Percentiles rank a stretch among this genome's conserved stretches.
These are phyloP conservation scores for Russula griseocarnosa DNA, from an alignment of 768 basidiomycete species.

Conservation along the genomic window DNA sequence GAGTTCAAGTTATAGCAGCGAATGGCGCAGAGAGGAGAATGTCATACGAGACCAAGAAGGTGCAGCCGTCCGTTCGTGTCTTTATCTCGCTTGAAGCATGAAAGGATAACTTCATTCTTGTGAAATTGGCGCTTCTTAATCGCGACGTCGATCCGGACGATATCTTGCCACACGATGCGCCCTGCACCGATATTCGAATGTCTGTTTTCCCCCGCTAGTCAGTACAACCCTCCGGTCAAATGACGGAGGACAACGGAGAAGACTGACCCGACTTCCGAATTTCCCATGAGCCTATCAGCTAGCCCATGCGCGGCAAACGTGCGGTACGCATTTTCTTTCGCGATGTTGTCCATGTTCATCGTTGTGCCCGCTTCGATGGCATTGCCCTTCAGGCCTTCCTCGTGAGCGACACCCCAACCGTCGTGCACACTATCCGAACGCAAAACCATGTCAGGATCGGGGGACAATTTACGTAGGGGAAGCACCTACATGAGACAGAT, in stretches of 20 bases:
- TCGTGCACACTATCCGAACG: conserved; percentile 71
- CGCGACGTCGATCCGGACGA: conserved; percentile 88
- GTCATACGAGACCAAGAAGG: conserved; percentile 75
- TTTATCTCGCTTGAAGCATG: conserved; percentile 73
- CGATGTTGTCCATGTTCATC: conserved; percentile 85
- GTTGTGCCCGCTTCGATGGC: conserved; percentile 84
- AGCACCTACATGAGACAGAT: conserved; percentile 75
- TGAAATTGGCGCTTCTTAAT: conserved; percentile 89
- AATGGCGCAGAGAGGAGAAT: not conserved
- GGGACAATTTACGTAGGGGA: conserved; percentile 1
- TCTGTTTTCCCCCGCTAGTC: conserved; percentile 39
- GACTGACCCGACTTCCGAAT: conserved; percentile 92
- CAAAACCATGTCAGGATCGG: not conserved
- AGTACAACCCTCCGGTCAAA: not conserved
- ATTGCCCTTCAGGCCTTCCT: conserved; percentile 73
- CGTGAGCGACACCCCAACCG: conserved; percentile 83
- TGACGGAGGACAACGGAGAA: conserved; percentile 8
- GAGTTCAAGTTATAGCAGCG: not conserved
- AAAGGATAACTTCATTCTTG: conserved; percentile 68
- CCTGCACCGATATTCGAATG: conserved; percentile 95
- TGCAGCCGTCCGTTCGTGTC: conserved; percentile 80
- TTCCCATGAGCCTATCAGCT: conserved; percentile 97
- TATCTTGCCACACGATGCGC: conserved; percentile 95
- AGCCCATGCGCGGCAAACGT: conserved; percentile 80
- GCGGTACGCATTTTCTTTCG: conserved; percentile 67